phyloP scores from a whole-genome alignment of 805 yeast species.

The Candida endomychidarum region DNA sequence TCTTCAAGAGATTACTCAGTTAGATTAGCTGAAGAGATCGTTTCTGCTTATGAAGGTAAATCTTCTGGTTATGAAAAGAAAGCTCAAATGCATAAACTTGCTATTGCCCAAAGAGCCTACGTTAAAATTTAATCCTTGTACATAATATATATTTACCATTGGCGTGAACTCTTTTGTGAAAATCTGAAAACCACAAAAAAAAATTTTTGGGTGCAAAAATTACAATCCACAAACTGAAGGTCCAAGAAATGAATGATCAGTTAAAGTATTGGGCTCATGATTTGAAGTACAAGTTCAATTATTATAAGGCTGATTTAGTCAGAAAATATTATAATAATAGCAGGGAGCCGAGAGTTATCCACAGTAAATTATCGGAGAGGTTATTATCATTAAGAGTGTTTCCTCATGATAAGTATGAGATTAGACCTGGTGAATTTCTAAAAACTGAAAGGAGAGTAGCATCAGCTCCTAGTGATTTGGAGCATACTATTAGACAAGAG shows the following conservation, averaged over 20 bases:
- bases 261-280: slow-evolving; percentile 20
- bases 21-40: slow-evolving; percentile 85
- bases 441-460: slow-evolving; percentile 4
- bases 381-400: slow-evolving; percentile 40
- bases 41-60: slow-evolving; percentile 73
- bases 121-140: slow-evolving; percentile 36
- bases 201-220: slow-evolving; percentile 9
- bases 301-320: slow-evolving; percentile 32
- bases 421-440: slow-evolving; percentile 34
- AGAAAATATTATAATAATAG: slow-evolving; percentile 40
- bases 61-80: slow-evolving; percentile 83
- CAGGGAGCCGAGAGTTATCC: slow-evolving; percentile 38
- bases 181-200: slow-evolving; percentile 4
- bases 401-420: slow-evolving; percentile 31
- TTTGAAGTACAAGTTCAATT: slow-evolving; percentile 32
- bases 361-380: slow-evolving; percentile 31
- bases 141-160: slow-evolving; percentile 11
- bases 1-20: slow-evolving; percentile 81
- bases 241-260: slow-evolving; percentile 8
- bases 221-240: background rate
- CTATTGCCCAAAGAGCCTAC: slow-evolving; percentile 86
- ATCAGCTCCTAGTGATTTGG: slow-evolving; percentile 6
- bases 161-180: too few relatives aligned
- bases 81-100: slow-evolving; percentile 78
- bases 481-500: background rate